phyloP scores from a whole-genome alignment of 768 basidiomycete species.

The Nevesoporus exiguus region DNA sequence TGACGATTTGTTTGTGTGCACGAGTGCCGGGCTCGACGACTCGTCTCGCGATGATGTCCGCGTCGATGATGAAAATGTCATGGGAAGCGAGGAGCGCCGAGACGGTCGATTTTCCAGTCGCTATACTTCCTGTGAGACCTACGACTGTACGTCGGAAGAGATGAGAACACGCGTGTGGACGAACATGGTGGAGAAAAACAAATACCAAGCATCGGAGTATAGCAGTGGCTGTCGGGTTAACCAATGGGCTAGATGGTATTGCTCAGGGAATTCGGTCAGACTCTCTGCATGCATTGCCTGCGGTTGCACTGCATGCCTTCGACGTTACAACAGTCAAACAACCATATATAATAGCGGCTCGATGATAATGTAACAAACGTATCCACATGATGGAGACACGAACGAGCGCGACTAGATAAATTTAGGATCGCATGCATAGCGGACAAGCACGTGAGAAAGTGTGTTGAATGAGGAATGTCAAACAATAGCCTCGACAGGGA shows the following conservation, averaged over 20 bases:
- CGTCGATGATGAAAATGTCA: conserved; percentile 83
- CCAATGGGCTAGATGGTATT: too few relatives aligned
- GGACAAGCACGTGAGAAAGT: neutral
- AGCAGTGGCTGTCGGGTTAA: neutral
- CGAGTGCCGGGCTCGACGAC: conserved; percentile 83
- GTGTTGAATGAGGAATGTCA: neutral
- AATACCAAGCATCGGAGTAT: conserved; percentile 17
- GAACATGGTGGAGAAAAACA: neutral
- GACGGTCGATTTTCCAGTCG: conserved; percentile 94
- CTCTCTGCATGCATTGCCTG: too few relatives aligned
- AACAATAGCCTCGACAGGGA: neutral
- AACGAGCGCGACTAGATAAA: neutral
- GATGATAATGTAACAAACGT: neutral
- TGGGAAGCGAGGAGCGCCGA: conserved; percentile 66
- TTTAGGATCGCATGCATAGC: neutral
- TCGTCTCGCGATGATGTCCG: conserved; percentile 82
- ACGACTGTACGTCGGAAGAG: conserved; percentile 52
- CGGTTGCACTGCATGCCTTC: too few relatives aligned
- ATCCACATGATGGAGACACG: neutral
- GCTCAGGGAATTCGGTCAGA: too few relatives aligned
- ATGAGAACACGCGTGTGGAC: neutral
- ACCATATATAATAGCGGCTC: neutral
- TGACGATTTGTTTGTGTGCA: conserved; percentile 62
- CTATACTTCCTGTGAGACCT: conserved; percentile 94
- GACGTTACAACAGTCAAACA: neutral